Conservation (phyloP, 192 early-diverging fungal genomes). For the Coemansia asiatica region DNA sequence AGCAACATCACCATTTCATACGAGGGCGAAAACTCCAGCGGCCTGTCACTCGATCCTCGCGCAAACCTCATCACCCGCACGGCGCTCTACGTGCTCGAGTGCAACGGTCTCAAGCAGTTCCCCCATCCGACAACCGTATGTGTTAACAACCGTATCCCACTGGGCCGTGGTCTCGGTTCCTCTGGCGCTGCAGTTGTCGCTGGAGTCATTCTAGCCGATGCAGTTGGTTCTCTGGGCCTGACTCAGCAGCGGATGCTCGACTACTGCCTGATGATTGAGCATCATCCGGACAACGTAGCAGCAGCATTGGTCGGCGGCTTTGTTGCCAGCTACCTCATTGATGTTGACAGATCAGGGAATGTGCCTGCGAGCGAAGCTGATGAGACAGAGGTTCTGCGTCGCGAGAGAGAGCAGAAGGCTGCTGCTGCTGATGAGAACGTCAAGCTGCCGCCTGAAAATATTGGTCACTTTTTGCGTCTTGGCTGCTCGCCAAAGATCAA, state of each 20-base stretch:
- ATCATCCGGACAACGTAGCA: slow-evolving; percentile 97
- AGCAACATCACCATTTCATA: slow-evolving; percentile 55
- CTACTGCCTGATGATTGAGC: slow-evolving; percentile 88
- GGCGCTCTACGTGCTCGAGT: slow-evolving; percentile 82
- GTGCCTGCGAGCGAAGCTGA: slow-evolving; percentile 38
- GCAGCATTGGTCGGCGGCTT: slow-evolving; percentile 94
- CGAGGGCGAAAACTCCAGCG: slow-evolving; percentile 53
- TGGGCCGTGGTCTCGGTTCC: slow-evolving; percentile 96
- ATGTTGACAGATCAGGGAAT: slow-evolving; percentile 45
- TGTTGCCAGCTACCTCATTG: slow-evolving; percentile 79
- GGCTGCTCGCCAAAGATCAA: slow-evolving; percentile 70
- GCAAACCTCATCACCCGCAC: slow-evolving; percentile 92
- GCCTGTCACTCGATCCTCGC: slow-evolving; percentile 76
- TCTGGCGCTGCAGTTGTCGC: slow-evolving; percentile 95
- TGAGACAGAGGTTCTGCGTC: slow-evolving; percentile 13
- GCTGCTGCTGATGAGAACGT: slow-evolving; percentile 15
- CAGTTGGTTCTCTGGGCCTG: slow-evolving; percentile 67
- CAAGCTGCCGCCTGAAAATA: slow-evolving; percentile 60
- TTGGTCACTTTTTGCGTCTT: slow-evolving; percentile 68
- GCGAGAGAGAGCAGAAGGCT: slow-evolving; percentile 24
- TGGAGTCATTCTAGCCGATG: slow-evolving; percentile 82
- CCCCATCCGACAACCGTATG: slow-evolving; percentile 67
- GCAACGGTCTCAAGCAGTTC: slow-evolving; percentile 62
- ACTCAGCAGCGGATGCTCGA: slow-evolving; percentile 81
- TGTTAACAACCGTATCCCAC: slow-evolving; percentile 89